Base-by-base conservation (phyloP, 352 stramenopile genomes). In the Globisporangium megalacanthum region DNA sequence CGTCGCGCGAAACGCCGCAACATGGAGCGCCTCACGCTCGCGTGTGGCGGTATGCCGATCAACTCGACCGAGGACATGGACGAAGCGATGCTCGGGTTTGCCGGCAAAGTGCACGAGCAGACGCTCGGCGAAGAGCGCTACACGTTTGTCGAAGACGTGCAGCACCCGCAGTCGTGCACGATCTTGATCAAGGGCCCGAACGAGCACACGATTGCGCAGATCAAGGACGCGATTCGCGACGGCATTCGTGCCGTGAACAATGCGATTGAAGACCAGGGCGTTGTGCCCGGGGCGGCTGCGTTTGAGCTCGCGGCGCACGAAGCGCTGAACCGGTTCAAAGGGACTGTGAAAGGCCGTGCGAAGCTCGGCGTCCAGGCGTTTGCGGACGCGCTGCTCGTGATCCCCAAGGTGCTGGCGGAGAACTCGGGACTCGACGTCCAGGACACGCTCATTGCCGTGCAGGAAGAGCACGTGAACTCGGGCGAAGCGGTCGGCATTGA, bases 1-100 rank as follows among this genome's bases (percentile, higher is more conserved):
- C 92, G 97, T 53, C 85, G 97, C 55, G 97, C 97, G 62, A 99
- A 99, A 84, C 89, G 97, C 58, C 90, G 97, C 63, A 99, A 99
- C 83, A 99, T 99, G 97, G 97, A 99, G 82, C 89, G 97, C 54
- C 90, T 99, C 60, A 98, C 96, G 45, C 93, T 99, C 60, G 97
- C 97, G 35, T 99, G 97, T 73, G 97, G 97, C 49, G 97, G 97
- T 55, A 94, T 97, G 74, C 89, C 96, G 10, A 98, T 99, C 75
- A 99, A 99, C 79, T 97, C 81, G 60, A 92, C 98, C 36, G 96
- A 99, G 62, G 97, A 99, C 80, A 93, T 99, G 79, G 89, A 98
- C 51, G 79, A 88, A 62, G 86, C 85, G 56, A 96, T 98, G 86
- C 86, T 99, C 47, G 97, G 97, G 49, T 99, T 80, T 53, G 96